Percentiles rank a stretch among this genome's conserved stretches.
Conservation (phyloP, 169 alveolate genomes). For the Theileria equi region DNA sequence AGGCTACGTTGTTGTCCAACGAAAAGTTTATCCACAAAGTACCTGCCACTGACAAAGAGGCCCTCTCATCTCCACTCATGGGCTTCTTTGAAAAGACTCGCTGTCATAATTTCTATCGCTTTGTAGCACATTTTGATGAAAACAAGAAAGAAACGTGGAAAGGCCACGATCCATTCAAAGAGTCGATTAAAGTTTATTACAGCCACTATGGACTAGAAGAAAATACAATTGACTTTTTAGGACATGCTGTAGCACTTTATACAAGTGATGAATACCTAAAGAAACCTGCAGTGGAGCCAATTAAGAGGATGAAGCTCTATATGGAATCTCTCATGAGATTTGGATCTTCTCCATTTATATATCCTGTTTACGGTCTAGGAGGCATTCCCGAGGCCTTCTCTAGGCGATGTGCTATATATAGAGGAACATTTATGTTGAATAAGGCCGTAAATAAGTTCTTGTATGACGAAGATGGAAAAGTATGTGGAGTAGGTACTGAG, state of each 20-base stretch:
- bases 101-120: constrained; percentile 92
- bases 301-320: constrained; percentile 90
- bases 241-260: constrained; percentile 97
- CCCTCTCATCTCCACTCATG: constrained; percentile 92
- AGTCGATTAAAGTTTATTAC: constrained; percentile 85
- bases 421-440: constrained; percentile 96
- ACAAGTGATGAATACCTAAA: constrained; percentile 88
- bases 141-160: constrained; percentile 87
- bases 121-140: constrained; percentile 84
- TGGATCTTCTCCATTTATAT: constrained; percentile 97
- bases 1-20: constrained; percentile 89
- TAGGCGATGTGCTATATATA: constrained; percentile 93
- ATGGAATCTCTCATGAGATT: constrained; percentile 92
- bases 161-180: constrained; percentile 82
- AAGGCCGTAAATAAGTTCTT: constrained; percentile 87
- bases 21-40: constrained; percentile 96
- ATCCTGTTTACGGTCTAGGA: constrained; percentile 97
- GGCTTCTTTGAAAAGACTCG: constrained; percentile 95
- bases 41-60: constrained; percentile 98
- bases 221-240: constrained; percentile 96
- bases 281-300: constrained; percentile 87
- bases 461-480: constrained; percentile 88
- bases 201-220: constrained; percentile 89
- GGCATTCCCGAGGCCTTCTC: constrained; percentile 97
- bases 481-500: constrained; percentile 86